phyloP scores from a whole-genome alignment of 2,329 filamentous ascomycete species.

The Penicillium sp. region DNA sequence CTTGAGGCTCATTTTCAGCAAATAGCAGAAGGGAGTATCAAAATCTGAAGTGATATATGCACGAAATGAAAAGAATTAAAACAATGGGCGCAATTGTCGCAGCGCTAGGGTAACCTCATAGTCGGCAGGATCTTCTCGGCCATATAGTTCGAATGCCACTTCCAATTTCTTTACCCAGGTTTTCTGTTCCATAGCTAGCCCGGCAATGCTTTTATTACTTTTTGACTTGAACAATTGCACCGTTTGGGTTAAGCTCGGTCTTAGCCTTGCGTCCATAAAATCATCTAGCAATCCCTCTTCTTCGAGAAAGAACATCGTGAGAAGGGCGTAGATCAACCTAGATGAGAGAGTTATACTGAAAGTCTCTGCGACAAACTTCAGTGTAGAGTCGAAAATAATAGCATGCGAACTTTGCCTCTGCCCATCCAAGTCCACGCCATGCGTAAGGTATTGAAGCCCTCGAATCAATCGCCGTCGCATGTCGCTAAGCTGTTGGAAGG shows the following conservation, averaged over 20 bases:
- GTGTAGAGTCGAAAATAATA: not conserved
- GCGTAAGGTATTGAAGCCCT: not conserved
- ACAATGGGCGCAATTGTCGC: not conserved
- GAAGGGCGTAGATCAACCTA: not conserved
- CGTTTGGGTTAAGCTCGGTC: not conserved
- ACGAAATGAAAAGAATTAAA: not conserved
- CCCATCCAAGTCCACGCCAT: not conserved
- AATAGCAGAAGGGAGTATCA: slow-evolving; percentile 16
- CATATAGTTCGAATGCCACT: not conserved
- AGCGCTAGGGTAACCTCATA: not conserved
- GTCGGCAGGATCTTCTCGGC: not conserved
- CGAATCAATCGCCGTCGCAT: slow-evolving; percentile 1
- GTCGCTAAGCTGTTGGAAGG: not conserved
- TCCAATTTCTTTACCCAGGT: not conserved
- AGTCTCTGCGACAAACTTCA: not conserved
- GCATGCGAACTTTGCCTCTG: not conserved
- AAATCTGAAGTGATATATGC: not conserved
- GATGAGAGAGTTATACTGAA: not conserved
- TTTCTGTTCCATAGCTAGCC: not conserved
- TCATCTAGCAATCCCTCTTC: not conserved
- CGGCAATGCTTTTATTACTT: not conserved
- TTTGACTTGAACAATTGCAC: not conserved
- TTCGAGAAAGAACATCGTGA: not conserved
- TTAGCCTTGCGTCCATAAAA: not conserved
- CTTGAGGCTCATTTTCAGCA: slow-evolving; percentile 15